Evolutionary conservation across 371 early-diverging fungal genomes (phyloP).

Genomic region (Dichotomocladium elegans): DNA sequence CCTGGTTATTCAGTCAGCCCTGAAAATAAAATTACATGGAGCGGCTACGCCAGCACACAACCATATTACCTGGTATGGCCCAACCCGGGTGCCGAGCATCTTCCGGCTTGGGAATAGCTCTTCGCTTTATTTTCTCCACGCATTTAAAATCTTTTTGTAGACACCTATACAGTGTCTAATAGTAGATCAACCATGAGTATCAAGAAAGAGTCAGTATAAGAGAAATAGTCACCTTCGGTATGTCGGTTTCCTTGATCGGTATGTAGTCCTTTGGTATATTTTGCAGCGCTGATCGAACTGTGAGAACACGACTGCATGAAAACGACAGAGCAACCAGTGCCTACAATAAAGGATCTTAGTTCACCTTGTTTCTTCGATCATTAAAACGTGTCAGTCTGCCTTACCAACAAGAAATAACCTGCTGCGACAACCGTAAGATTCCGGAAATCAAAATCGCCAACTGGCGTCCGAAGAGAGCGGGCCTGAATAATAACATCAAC

Average conservation of each 20-base stretch:
- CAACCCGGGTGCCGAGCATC: constrained; percentile 58
- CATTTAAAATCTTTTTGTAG: constrained; percentile 54
- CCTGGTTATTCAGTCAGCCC: too few species aligned
- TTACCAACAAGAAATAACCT: constrained; percentile 54
- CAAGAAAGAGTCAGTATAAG: background rate
- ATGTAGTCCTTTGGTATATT: constrained; percentile 68
- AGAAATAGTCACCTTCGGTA: constrained; percentile 49
- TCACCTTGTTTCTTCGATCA: background rate
- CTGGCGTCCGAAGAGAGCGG: constrained; percentile 31
- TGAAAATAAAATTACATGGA: too few species aligned
- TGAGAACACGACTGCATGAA: constrained; percentile 55
- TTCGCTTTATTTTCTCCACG: constrained; percentile 43
- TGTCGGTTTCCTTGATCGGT: constrained; percentile 60
- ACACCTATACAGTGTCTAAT: constrained; percentile 53
- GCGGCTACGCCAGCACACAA: too few species aligned
- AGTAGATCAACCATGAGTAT: background rate
- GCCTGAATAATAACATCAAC: constrained; percentile 63
- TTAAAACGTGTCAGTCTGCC: background rate
- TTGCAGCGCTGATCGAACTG: constrained; percentile 50
- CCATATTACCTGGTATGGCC: constrained; percentile 51
- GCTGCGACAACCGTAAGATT: constrained; percentile 54
- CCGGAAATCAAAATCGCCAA: constrained; percentile 39
- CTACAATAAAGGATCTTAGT: constrained; percentile 3
- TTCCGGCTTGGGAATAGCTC: constrained; percentile 51
- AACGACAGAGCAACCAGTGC: constrained; percentile 43